Percentiles rank a stretch among this genome's conserved stretches.
These are phyloP conservation scores for Chlamydomonas applanata DNA, from an alignment of 139 green algal genomes.

Conservation along the genomic window DNA sequence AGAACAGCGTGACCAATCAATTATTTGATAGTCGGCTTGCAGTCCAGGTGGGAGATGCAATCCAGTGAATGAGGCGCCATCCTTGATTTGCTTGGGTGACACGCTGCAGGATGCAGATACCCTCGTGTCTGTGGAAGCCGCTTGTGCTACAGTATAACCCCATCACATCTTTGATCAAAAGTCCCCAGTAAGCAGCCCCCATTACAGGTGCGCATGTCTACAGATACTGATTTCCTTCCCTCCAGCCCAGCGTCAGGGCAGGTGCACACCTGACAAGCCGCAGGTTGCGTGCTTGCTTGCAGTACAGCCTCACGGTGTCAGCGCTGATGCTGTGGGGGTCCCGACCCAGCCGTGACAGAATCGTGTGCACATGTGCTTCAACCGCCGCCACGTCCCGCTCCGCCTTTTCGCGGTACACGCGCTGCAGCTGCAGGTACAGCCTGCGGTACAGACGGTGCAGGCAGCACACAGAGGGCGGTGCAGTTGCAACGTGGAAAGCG, in stretches of 20 bases:
- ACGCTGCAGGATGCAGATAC: not conserved
- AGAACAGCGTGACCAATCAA: no score
- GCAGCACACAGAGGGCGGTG: not conserved
- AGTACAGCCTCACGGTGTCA: constrained; percentile 66
- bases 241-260: not conserved
- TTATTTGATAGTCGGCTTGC: no score
- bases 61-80: no score
- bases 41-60: no score
- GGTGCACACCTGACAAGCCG: constrained; percentile 45
- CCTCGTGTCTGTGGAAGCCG: no score
- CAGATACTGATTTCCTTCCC: no score
- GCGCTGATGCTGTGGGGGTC: constrained; percentile 42
- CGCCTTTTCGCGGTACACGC: constrained; percentile 80
- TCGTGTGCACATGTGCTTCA: constrained; percentile 39
- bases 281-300: constrained; percentile 81
- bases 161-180: no score
- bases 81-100: no score
- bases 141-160: no score
- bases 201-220: no score
- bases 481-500: no score
- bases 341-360: constrained; percentile 60
- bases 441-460: constrained; percentile 32
- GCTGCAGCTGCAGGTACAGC: constrained; percentile 82
- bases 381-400: constrained; percentile 72
- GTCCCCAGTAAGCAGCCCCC: no score